Evolutionary conservation across 257 asterid species (phyloP).

Genomic region (Osmanthus fragrans): DNA sequence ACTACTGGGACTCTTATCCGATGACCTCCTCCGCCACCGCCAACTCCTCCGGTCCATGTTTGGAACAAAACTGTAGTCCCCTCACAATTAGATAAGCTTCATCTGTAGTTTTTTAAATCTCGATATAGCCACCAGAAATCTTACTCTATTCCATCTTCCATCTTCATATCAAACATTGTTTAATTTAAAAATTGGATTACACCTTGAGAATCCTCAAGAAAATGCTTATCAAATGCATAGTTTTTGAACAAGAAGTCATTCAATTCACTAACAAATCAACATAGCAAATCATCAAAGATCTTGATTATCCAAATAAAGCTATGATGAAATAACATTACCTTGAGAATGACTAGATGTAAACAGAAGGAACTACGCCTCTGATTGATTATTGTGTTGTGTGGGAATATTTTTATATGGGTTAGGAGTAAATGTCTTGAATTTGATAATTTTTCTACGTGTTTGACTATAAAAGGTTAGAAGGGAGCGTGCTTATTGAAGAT

Average conservation of each 20-base stretch:
- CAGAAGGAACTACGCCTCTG: slow-evolving; percentile 12
- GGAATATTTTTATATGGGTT: slow-evolving; percentile 6
- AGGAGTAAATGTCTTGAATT: slow-evolving; percentile 9
- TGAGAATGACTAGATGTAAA: slow-evolving; percentile 12
- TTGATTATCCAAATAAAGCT: neutral
- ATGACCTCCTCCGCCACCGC: slow-evolving; percentile 83
- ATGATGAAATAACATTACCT: slow-evolving; percentile 13
- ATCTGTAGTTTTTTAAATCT: slow-evolving; percentile 6
- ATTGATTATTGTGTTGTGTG: slow-evolving; percentile 16
- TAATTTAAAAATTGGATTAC: neutral
- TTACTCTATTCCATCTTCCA: slow-evolving; percentile 18
- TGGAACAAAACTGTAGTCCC: slow-evolving; percentile 1
- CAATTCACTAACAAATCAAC: neutral
- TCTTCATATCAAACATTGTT: slow-evolving; percentile 15
- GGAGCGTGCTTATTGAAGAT: slow-evolving; percentile 32
- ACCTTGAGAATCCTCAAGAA: neutral
- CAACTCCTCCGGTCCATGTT: slow-evolving; percentile 88
- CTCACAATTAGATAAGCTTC: slow-evolving; percentile 5
- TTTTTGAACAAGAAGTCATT: neutral
- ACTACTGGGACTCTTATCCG: slow-evolving; percentile 68
- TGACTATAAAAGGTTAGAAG: slow-evolving; percentile 28
- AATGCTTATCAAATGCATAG: neutral
- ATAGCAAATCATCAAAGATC: neutral
- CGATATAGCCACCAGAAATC: slow-evolving; percentile 23
- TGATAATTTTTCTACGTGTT: neutral